These are phyloP conservation scores for Helicocarpus griseus DNA, from an alignment of 2,329 filamentous ascomycete species.

Conservation along the genomic window DNA sequence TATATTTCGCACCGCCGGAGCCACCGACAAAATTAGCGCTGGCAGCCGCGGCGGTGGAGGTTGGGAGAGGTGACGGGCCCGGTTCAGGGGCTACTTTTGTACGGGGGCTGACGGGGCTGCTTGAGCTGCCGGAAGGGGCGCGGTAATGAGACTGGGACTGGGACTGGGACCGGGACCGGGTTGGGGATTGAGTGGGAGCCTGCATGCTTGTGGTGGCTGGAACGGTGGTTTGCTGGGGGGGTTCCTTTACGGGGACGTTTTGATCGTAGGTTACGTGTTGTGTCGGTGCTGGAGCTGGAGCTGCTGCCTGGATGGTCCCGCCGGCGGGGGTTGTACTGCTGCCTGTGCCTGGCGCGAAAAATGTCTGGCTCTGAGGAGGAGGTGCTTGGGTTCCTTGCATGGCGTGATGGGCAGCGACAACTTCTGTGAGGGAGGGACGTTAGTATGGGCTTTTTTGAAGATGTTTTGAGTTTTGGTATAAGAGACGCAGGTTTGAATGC, in stretches of 20 bases:
- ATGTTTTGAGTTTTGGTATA: conserved; percentile 19
- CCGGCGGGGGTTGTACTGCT: conserved; percentile 1
- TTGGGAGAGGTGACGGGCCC: background rate
- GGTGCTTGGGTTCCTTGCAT: no score
- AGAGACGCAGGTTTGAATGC: no score
- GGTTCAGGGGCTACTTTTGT: background rate
- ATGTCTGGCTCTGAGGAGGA: no score
- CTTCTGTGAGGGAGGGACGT: background rate
- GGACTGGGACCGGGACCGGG: background rate
- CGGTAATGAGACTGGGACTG: background rate
- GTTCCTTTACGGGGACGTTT: background rate
- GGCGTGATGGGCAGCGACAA: conserved; percentile 1
- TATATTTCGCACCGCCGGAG: background rate
- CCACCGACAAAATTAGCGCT: background rate
- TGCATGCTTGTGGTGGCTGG: background rate
- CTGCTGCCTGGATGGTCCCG: background rate
- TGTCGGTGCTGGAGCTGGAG: background rate
- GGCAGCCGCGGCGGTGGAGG: background rate
- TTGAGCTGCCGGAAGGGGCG: background rate
- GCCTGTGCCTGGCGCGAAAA: background rate
- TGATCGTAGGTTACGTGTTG: no score
- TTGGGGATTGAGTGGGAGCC: background rate
- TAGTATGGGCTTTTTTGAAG: conserved; percentile 2
- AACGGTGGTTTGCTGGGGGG: background rate
- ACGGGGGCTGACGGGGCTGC: background rate